Conservation (phyloP, 1,284 basidiomycete species). For the Cutaneotrichosporon dermatis region DNA sequence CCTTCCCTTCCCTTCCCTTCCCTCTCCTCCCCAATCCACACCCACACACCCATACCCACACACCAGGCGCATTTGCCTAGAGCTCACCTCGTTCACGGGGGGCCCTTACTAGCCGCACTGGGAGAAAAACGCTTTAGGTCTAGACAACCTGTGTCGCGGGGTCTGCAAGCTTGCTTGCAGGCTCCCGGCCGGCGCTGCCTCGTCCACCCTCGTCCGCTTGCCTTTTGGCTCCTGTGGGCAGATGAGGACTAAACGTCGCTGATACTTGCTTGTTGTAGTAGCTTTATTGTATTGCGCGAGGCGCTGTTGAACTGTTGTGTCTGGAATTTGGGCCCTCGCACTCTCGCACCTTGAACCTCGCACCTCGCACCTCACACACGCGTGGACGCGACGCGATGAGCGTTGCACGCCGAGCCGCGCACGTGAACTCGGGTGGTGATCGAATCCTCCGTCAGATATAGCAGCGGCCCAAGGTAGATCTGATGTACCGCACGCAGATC, state of each 20-base stretch:
- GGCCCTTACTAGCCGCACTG: constrained; percentile 23
- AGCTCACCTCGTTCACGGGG: constrained; percentile 18
- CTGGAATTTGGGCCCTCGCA: not conserved
- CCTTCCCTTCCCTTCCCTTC: not conserved
- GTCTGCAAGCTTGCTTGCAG: not conserved
- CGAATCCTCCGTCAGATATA: too few relatives aligned
- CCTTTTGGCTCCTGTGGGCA: constrained; percentile 1
- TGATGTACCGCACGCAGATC: too few relatives aligned
- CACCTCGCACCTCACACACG: too few relatives aligned
- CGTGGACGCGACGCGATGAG: too few relatives aligned
- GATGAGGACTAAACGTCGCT: constrained; percentile 22
- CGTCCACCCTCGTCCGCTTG: constrained; percentile 20
- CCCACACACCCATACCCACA: too few relatives aligned
- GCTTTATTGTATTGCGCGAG: not conserved
- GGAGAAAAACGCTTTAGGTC: constrained; percentile 22
- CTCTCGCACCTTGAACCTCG: too few relatives aligned
- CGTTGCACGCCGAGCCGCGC: too few relatives aligned
- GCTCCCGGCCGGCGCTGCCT: constrained; percentile 14
- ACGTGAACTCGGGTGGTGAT: too few relatives aligned
- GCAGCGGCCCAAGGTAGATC: too few relatives aligned
- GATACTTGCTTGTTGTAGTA: constrained; percentile 5
- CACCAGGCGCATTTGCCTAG: constrained; percentile 25
- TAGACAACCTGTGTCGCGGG: constrained; percentile 22
- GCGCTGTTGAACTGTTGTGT: too few relatives aligned
- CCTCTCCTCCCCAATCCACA: not conserved